Percentiles rank a stretch among this genome's conserved stretches.
These are phyloP conservation scores for Tricholoma furcatifolium DNA, from an alignment of 768 basidiomycete species.

Conservation along the genomic window DNA sequence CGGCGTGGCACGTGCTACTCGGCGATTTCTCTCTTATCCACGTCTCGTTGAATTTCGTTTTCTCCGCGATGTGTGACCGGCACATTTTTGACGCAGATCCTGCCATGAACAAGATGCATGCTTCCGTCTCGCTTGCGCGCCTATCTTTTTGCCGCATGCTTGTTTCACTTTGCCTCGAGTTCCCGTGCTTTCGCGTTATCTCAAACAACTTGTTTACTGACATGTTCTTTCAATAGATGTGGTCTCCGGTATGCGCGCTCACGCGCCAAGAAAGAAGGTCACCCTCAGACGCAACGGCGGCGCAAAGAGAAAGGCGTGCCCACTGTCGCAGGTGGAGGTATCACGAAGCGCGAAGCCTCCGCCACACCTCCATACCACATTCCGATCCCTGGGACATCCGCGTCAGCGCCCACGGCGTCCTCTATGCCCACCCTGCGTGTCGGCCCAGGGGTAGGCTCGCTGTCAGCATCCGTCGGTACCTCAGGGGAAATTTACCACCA, in stretches of 20 bases:
- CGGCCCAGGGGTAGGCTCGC: constrained; percentile 41
- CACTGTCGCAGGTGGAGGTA: constrained; percentile 11
- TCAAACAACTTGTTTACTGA: not conserved
- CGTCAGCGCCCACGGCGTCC: constrained; percentile 13
- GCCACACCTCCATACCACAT: constrained; percentile 32
- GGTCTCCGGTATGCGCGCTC: constrained; percentile 86
- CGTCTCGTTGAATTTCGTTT: not conserved
- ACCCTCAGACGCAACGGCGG: constrained; percentile 51
- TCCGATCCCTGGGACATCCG: constrained; percentile 35
- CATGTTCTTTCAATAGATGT: constrained; percentile 45
- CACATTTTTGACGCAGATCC: too few species aligned
- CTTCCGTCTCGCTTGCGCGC: too few species aligned
- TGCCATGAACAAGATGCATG: too few species aligned
- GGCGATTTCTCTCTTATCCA: not conserved
- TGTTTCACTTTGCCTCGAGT: not conserved
- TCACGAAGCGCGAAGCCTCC: constrained; percentile 39
- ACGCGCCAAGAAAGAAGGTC: constrained; percentile 84
- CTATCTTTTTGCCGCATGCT: too few species aligned
- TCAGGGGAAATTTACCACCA: constrained; percentile 55
- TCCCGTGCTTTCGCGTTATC: not conserved
- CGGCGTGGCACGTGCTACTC: not conserved
- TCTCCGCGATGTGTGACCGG: not conserved
- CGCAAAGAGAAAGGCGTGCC: constrained; percentile 55
- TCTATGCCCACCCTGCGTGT: constrained; percentile 39
- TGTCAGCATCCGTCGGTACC: constrained; percentile 56